Base-by-base conservation (phyloP, 371 early-diverging fungal species). In the Synchytrium microbalum region DNA sequence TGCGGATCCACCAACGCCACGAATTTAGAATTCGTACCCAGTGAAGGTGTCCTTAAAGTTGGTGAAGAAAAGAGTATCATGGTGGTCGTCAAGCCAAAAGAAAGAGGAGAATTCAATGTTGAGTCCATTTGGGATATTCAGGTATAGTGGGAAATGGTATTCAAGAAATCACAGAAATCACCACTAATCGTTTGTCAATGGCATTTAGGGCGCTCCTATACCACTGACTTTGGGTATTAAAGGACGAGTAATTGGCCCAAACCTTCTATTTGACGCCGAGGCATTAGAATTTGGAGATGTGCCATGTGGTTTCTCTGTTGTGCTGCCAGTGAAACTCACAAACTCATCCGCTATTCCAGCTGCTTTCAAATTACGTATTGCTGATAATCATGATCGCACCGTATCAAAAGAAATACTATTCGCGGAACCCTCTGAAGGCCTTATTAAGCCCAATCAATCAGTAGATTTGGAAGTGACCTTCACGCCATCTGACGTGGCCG, bases 311-410 rank as follows among this genome's bases (percentile, higher is more conserved):
- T 81, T 83, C 64, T 46, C 51, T 5, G 62, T 54, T 25, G 14
- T 26, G 1, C 59, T 60, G 13, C 51, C 29, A 0, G 31, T 80
- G 13, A 51, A 61, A 1, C 66, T 83, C 13, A 32, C 53, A 27
- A 83, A 83, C 66, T 79, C 77, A 0, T 81, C 80, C 10, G 68
- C 67, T 24, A 81, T 83, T 46, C 65, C 75, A 25, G 80, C 81
- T 76, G 26, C 57, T 0, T 83, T 63, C 65, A 19, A 24, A 0
- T 58, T 83, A 23, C 58, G 74, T 29, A 25, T n/a, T 3, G n/a
- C 1, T 32, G 8, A 14, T 3, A 13, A 13, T 24, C 24, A 29
- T 56, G 79, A 81, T 26, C 72, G 72, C 38, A 26, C 24, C 3
- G 46, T 81, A 3, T 38, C 32, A 14, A 24, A 8, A 5, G 56